A percentile compares a stretch with the other conserved stretches of the same genome.
Evolutionary conservation across 164 flowering plant species (phyloP).

Genomic region (Platanus orientalis): DNA sequence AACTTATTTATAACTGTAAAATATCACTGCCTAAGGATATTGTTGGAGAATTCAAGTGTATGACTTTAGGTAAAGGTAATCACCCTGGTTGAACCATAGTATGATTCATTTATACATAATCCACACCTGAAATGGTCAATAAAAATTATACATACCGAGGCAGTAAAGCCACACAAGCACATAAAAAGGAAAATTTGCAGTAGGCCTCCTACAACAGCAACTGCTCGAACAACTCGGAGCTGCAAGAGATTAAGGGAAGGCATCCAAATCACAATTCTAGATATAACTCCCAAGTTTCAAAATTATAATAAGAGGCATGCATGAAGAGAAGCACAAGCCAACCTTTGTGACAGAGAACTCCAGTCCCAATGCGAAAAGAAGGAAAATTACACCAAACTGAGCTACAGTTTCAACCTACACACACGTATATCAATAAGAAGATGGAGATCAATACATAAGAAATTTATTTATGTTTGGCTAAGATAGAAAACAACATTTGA

Average conservation of each 20-base stretch:
- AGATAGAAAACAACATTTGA: too few relatives aligned
- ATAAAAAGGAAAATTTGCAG: conserved; percentile 90
- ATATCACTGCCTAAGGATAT: not conserved
- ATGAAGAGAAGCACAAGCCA: conserved; percentile 8
- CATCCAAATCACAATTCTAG: not conserved
- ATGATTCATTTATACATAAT: not conserved
- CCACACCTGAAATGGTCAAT: not conserved
- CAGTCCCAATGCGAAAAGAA: conserved; percentile 94
- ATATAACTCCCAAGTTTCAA: not conserved
- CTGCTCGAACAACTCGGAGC: conserved; percentile 97
- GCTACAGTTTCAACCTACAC: conserved; percentile 98
- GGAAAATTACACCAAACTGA: conserved; percentile 97
- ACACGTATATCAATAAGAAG: conserved; percentile 13
- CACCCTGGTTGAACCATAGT: not conserved
- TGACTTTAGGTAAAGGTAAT: not conserved
- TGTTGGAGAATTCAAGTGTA: not conserved
- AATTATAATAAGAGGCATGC: not conserved
- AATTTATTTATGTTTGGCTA: too few relatives aligned
- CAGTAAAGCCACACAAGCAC: conserved; percentile 86
- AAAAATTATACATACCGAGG: conserved; percentile 51
- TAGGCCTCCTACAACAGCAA: conserved; percentile 90
- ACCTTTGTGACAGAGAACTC: conserved; percentile 95
- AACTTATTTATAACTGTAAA: not conserved
- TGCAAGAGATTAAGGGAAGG: conserved; percentile 30
- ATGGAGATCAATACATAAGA: not conserved